Conservation (phyloP, 176 grass and related monocot species). For the Avena eriantha region DNA sequence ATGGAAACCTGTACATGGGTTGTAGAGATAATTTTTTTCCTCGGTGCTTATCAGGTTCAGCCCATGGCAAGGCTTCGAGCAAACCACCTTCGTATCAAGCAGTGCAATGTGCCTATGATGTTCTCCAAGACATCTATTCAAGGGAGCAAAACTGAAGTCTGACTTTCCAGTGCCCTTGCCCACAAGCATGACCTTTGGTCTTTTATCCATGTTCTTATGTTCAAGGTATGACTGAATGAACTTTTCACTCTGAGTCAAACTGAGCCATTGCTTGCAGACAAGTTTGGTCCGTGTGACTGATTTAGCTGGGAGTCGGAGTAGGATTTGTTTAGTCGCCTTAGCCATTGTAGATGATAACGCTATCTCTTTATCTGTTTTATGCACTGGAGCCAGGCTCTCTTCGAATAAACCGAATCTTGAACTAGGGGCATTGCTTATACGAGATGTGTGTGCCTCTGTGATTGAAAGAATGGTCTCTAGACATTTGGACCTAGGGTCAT, state of each 20-base stretch:
- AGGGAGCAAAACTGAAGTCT: slow-evolving; percentile 18
- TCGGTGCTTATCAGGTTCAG: slow-evolving; percentile 14
- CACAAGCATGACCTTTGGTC: slow-evolving; percentile 18
- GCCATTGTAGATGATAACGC: neutral
- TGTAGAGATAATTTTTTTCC: slow-evolving; percentile 27
- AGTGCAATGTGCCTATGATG: neutral
- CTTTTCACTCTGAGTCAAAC: neutral
- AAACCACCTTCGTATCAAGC: slow-evolving; percentile 29
- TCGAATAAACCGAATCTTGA: neutral
- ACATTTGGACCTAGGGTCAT: neutral
- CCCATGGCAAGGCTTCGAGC: slow-evolving; percentile 39
- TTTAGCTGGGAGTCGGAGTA: neutral
- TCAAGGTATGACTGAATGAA: neutral
- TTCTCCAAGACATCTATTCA: neutral
- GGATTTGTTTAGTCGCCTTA: neutral
- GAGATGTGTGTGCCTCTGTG: neutral
- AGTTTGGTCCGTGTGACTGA: neutral
- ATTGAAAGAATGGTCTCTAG: neutral
- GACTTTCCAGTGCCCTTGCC: slow-evolving; percentile 1
- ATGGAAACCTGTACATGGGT: slow-evolving; percentile 38
- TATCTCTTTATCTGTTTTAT: neutral
- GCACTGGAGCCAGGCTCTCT: neutral
- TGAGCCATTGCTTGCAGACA: neutral
- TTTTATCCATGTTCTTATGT: slow-evolving; percentile 14
- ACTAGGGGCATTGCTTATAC: neutral